phyloP scores from a whole-genome alignment of 176 grass and related monocot species.

The Triticum aestivum region IWGSC_CS_RefSeq_v2.1 NC_057797.1:657014242-657014741 shows the following conservation, averaged over 20 bases:
- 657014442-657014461: not conserved
- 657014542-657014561: no score
- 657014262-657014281: not conserved
- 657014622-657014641: not conserved
- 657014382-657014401: not conserved
- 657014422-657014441: not conserved
- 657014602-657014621: no score
- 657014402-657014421: not conserved
- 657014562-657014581: no score
- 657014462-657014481: not conserved
- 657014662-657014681: not conserved
- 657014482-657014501: not conserved
- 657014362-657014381: not conserved
- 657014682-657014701: not conserved
- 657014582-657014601: no score
- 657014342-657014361: not conserved
- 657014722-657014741: not conserved
- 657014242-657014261: no score
- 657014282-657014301: not conserved
- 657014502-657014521: no score
- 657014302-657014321: not conserved
- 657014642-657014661: not conserved
- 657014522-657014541: no score
- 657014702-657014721: slow-evolving; percentile 2
- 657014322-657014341: not conserved